Evolutionary conservation across 306 rosid genomes (phyloP).

Genomic region (Vigna radiata): DNA sequence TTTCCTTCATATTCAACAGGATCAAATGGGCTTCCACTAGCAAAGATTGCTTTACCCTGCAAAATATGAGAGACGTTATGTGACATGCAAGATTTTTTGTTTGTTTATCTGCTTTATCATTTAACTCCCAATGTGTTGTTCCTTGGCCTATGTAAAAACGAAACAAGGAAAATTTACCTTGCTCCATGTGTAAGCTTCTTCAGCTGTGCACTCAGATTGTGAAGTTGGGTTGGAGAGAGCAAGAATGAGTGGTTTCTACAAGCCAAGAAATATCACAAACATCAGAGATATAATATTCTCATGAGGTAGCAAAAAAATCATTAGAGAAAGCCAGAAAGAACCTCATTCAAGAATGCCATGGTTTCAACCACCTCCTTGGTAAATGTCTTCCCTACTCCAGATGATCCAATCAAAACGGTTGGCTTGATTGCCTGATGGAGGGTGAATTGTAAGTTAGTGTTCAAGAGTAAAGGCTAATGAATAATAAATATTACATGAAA

Average conservation of each 20-base stretch:
- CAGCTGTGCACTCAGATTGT: constrained; percentile 98
- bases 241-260: constrained; percentile 96
- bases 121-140: constrained; percentile 3
- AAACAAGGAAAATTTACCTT: constrained; percentile 55
- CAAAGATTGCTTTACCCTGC: constrained; percentile 90
- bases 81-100: background rate
- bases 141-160: constrained; percentile 6
- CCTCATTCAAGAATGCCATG: constrained; percentile 92
- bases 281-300: constrained; percentile 37
- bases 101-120: background rate
- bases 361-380: constrained; percentile 94
- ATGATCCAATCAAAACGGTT: constrained; percentile 89
- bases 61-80: constrained; percentile 29
- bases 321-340: constrained; percentile 42
- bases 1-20: constrained; percentile 73
- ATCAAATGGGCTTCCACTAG: constrained; percentile 96
- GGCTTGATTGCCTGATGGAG: constrained; percentile 86
- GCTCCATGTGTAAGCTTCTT: constrained; percentile 97
- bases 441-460: constrained; percentile 33
- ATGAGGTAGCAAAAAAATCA: constrained; percentile 1
- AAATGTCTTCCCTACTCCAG: constrained; percentile 91
- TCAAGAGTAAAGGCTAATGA: constrained; percentile 3
- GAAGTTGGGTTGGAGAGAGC: constrained; percentile 98
- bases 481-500: constrained; percentile 11
- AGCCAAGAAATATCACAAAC: constrained; percentile 41